A percentile compares a stretch with the other conserved stretches of the same genome.
These are phyloP conservation scores for Microbotryomycetes sp. DNA, from an alignment of 1,284 basidiomycete species.

Conservation along the genomic window DNA sequence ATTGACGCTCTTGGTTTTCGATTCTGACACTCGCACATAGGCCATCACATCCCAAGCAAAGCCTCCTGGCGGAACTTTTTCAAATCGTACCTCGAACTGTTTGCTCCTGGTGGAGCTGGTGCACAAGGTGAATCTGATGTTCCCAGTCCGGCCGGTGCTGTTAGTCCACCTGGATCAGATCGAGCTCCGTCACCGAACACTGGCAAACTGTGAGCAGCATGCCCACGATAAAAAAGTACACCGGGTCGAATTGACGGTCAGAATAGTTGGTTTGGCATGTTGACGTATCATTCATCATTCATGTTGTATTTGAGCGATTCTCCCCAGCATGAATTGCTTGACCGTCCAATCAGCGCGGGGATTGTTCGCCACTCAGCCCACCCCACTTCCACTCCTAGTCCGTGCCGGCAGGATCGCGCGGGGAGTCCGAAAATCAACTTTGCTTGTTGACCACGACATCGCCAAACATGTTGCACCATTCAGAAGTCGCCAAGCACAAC, in stretches of 20 bases:
- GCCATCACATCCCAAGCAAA: slow-evolving; percentile 72
- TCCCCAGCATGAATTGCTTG: too few relatives aligned
- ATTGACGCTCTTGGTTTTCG: not conserved
- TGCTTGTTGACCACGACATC: too few relatives aligned
- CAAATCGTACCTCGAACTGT: slow-evolving; percentile 21
- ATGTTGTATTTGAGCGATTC: too few relatives aligned
- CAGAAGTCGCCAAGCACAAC: slow-evolving; percentile 64
- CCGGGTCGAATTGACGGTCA: too few relatives aligned
- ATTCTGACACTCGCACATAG: slow-evolving; percentile 44
- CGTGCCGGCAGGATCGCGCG: too few relatives aligned
- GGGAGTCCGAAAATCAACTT: too few relatives aligned
- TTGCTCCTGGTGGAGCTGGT: slow-evolving; percentile 8
- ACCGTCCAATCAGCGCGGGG: too few relatives aligned
- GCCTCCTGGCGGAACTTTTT: slow-evolving; percentile 67
- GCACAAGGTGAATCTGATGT: slow-evolving; percentile 3
- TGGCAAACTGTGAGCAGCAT: not conserved
- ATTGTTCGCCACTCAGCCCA: too few relatives aligned
- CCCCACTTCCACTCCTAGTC: too few relatives aligned
- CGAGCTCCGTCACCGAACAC: not conserved
- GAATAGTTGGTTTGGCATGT: too few relatives aligned
- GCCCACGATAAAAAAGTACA: too few relatives aligned
- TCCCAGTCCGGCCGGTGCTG: slow-evolving; percentile 7
- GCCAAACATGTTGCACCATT: slow-evolving; percentile 29
- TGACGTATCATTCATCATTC: too few relatives aligned
- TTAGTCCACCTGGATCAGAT: not conserved